Percentiles rank a stretch among this genome's conserved stretches.
These are phyloP conservation scores for Psilocybe tampanensis DNA, from an alignment of 768 basidiomycete species.

Conservation along the genomic window DNA sequence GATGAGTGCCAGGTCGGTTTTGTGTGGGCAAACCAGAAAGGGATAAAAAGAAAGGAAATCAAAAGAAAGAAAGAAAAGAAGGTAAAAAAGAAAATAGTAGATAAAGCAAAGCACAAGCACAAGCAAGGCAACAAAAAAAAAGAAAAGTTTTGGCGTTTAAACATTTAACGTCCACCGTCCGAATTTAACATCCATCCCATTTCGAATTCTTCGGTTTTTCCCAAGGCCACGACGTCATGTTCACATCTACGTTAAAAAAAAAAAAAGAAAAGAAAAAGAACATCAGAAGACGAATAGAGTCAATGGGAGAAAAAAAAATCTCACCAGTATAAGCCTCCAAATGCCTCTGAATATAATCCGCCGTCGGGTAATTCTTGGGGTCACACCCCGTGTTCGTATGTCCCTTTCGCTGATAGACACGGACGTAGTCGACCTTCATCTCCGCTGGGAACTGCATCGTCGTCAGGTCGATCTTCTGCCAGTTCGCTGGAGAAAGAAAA, in stretches of 20 bases:
- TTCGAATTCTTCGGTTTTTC: slow-evolving; percentile 39
- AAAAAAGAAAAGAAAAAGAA: not conserved
- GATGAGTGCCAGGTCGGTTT: too few species aligned
- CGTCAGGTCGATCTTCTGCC: slow-evolving; percentile 59
- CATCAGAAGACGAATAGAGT: not conserved
- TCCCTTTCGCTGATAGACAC: slow-evolving; percentile 74
- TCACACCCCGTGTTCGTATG: slow-evolving; percentile 65
- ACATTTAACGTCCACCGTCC: too few species aligned
- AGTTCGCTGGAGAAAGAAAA: slow-evolving; percentile 45
- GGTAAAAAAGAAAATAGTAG: not conserved
- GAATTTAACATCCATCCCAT: slow-evolving; percentile 6
- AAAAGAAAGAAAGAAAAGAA: not conserved
- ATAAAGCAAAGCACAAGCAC: not conserved
- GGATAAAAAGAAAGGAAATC: too few species aligned
- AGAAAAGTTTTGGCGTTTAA: too few species aligned
- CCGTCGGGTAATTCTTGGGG: slow-evolving; percentile 66
- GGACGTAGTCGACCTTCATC: slow-evolving; percentile 76
- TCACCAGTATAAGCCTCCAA: slow-evolving; percentile 58
- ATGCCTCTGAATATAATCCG: slow-evolving; percentile 61
- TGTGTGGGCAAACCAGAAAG: too few species aligned
- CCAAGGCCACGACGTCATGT: slow-evolving; percentile 46
- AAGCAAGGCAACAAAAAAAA: not conserved
- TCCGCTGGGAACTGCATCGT: slow-evolving; percentile 72
- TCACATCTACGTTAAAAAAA: slow-evolving; percentile 33
- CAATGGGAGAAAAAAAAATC: slow-evolving; percentile 24